phyloP scores from a whole-genome alignment of 495 filamentous ascomycete species.

The Lophiostoma macrostomum region DNA sequence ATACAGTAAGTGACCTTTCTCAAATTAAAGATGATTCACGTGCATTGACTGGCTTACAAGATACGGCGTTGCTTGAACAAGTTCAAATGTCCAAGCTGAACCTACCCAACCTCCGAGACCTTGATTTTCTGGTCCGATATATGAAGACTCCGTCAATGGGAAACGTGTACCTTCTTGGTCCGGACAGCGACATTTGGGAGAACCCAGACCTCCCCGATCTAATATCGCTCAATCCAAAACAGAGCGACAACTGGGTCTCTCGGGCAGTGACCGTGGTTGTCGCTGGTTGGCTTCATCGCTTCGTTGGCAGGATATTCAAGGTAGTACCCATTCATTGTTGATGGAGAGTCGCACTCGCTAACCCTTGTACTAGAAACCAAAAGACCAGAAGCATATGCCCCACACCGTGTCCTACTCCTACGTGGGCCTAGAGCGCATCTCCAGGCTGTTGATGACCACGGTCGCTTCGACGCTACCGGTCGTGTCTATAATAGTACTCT shows the following conservation, averaged over 20 bases:
- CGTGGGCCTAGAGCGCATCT: constrained; percentile 6
- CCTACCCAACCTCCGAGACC: background rate
- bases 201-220: background rate
- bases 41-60: too few species aligned
- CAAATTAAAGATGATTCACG: background rate
- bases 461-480: constrained; percentile 5
- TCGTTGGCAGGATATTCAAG: background rate
- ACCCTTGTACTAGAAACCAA: background rate
- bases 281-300: constrained; percentile 1
- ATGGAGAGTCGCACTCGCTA: background rate
- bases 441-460: background rate
- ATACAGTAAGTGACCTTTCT: constrained; percentile 8
- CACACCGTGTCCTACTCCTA: constrained; percentile 1
- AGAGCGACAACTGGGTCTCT: too few species aligned
- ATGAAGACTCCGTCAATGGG: constrained; percentile 6
- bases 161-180: constrained; percentile 3
- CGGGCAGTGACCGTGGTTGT: too few species aligned
- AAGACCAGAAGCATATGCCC: background rate
- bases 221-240: too few species aligned
- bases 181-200: constrained; percentile 7
- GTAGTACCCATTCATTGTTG: background rate
- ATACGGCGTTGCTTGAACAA: background rate
- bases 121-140: background rate
- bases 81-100: background rate
- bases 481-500: constrained; percentile 9